Conservation (phyloP, 2,329 filamentous ascomycete genomes). For the Phialocephala sp. region DNA sequence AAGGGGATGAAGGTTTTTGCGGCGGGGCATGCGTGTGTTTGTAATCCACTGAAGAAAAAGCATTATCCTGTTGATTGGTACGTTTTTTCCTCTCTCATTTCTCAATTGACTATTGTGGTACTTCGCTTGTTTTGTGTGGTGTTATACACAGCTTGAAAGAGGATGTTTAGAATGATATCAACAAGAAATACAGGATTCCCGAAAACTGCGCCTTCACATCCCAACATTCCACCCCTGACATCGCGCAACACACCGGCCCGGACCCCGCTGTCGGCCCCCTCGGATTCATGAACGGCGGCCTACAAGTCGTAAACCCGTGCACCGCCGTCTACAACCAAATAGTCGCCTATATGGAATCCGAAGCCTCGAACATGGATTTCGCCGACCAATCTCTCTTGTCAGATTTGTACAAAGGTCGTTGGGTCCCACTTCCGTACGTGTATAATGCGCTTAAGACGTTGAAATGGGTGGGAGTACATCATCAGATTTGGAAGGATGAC, state of each 20-base stretch:
- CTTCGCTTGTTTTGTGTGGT: neutral
- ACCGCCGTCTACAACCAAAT: conserved; percentile 55
- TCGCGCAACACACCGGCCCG: conserved; percentile 53
- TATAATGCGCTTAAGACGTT: conserved; percentile 70
- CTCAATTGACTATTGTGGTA: neutral
- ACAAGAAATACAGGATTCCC: conserved; percentile 47
- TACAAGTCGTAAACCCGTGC: conserved; percentile 62
- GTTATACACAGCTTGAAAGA: too few relatives aligned
- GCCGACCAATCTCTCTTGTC: conserved; percentile 65
- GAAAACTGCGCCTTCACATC: conserved; percentile 63
- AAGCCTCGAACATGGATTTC: conserved; percentile 58
- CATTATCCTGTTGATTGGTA: conserved; percentile 81
- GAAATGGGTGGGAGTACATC: conserved; percentile 58
- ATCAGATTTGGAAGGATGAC: conserved; percentile 61
- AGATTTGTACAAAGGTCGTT: conserved; percentile 59
- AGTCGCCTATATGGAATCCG: conserved; percentile 53
- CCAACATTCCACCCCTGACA: conserved; percentile 54
- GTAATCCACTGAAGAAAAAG: conserved; percentile 78
- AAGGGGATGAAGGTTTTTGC: conserved; percentile 72
- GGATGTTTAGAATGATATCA: neutral
- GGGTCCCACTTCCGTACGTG: conserved; percentile 63
- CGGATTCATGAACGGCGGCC: conserved; percentile 60
- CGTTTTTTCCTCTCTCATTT: conserved; percentile 27
- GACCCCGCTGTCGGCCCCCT: conserved; percentile 54
- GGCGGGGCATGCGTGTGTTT: conserved; percentile 83